Conservation (phyloP, 192 early-diverging fungal species). For the Funneliformis geosporum region DNA sequence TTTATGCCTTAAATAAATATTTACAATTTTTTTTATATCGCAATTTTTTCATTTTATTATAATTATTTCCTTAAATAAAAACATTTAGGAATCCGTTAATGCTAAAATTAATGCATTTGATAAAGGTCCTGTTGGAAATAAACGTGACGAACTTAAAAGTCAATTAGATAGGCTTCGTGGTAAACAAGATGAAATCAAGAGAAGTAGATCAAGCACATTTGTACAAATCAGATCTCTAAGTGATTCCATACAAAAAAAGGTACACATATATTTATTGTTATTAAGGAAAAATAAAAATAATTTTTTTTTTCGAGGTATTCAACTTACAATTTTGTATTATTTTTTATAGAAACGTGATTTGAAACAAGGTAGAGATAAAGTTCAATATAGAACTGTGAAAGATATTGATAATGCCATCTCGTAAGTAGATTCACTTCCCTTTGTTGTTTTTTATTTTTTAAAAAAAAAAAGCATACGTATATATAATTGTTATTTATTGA, state of each 20-base stretch:
- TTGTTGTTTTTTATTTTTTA: not conserved
- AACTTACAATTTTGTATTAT: not conserved
- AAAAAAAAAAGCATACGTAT: not conserved
- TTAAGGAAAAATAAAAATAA: not conserved
- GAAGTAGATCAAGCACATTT: constrained; percentile 68
- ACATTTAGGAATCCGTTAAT: constrained; percentile 56
- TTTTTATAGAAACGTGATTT: constrained; percentile 63
- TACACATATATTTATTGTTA: constrained; percentile 38
- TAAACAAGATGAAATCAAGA: constrained; percentile 70
- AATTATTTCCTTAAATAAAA: not conserved
- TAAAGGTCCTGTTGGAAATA: constrained; percentile 54
- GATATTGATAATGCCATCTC: constrained; percentile 78
- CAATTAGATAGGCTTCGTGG: constrained; percentile 68
- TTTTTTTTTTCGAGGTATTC: not conserved
- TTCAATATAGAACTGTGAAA: constrained; percentile 75
- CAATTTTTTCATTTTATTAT: not conserved
- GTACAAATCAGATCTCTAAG: constrained; percentile 72
- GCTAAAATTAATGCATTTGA: constrained; percentile 57
- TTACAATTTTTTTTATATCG: not conserved
- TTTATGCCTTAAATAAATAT: no score
- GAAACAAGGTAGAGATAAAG: constrained; percentile 74
- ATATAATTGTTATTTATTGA: constrained; percentile 4
- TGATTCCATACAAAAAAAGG: constrained; percentile 80
- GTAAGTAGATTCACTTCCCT: no score
- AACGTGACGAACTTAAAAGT: constrained; percentile 60